Base-by-base conservation (phyloP, 805 yeast genomes). In the Kluyveromyces lactis region DNA sequence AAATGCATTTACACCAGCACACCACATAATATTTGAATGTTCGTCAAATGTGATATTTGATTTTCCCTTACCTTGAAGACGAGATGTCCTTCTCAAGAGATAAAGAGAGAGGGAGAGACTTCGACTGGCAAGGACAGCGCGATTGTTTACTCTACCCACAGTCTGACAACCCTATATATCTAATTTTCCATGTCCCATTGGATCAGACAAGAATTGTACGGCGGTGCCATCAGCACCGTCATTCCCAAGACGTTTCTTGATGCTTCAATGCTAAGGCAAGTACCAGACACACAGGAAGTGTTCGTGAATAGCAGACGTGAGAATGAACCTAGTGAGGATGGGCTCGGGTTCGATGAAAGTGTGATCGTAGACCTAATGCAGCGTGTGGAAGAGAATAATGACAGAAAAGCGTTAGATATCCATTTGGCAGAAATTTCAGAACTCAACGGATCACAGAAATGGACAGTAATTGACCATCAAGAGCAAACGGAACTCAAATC, bases 251-350 rank as follows among this genome's bases (percentile, higher is more conserved):
- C 72, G 0, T 68, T 81, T 36, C 53, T 81, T 1, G 97, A 92
- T 58, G 96, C 87, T 0, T 81, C 95, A 1, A 58, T 67, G 27
- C 56, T 89, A 36, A 67, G 98, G 41, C 85, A 85, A 44, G 75
- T 92, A 3, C 97, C 98, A 0, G 97, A 92, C 53, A 79, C 87
- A 1, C 97, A 92, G 56, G 98, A 90, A 58, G 96, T 90, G 18
- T 92, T 73, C 58, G 76, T 89, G 3, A 71, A 70, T 37, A 52
- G 60, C 11, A 49, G 65, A 5, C 57, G 59, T 6, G 56, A 56
- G 13, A 43, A 44, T 3, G 34, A 46, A 18, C 63, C 63, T 26
- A 60, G 60, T 33, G 63, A 56, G 31, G 65, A 51, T 55, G 66
- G 47, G 35, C 53, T 68, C 34, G 59, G 60, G 30, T 49, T 60